Evolutionary conservation across 305 asterid genomes (phyloP).

Genomic region (Fraxinus xanthoxyloides): DNA sequence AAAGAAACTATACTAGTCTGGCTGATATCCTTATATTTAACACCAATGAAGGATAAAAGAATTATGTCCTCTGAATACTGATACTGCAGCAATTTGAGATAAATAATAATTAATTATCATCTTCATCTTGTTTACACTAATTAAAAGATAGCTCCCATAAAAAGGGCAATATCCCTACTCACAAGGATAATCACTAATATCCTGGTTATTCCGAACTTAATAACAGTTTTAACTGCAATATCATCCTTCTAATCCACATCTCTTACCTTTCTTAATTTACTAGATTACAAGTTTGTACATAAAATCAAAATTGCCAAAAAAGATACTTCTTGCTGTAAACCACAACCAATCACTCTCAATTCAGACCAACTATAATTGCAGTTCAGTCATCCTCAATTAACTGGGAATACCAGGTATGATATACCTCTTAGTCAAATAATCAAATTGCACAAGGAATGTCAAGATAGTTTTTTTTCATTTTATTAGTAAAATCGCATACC

Average conservation of each 20-base stretch:
- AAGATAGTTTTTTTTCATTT: neutral
- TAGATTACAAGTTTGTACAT: neutral
- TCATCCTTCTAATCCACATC: neutral
- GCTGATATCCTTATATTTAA: neutral
- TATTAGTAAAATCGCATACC: slow-evolving; percentile 36
- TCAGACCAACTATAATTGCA: slow-evolving; percentile 8
- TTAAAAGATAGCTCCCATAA: neutral
- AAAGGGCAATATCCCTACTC: neutral
- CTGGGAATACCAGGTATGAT: neutral
- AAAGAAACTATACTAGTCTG: neutral
- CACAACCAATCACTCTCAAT: slow-evolving; percentile 1
- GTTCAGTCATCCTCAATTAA: slow-evolving; percentile 17
- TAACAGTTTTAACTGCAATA: slow-evolving; percentile 7
- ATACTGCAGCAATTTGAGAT: slow-evolving; percentile 16
- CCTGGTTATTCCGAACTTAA: neutral
- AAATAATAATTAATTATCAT: neutral
- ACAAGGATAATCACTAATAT: neutral
- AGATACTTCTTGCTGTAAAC: neutral
- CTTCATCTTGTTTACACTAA: neutral
- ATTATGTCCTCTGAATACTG: neutral
- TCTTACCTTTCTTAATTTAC: slow-evolving; percentile 7
- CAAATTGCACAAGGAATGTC: neutral
- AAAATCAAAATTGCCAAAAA: neutral
- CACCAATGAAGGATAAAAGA: neutral
- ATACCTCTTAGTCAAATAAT: neutral